Percentiles rank a stretch among this genome's conserved stretches.
phyloP scores from a whole-genome alignment of 345 rosid species.

The Salix purpurea region DNA sequence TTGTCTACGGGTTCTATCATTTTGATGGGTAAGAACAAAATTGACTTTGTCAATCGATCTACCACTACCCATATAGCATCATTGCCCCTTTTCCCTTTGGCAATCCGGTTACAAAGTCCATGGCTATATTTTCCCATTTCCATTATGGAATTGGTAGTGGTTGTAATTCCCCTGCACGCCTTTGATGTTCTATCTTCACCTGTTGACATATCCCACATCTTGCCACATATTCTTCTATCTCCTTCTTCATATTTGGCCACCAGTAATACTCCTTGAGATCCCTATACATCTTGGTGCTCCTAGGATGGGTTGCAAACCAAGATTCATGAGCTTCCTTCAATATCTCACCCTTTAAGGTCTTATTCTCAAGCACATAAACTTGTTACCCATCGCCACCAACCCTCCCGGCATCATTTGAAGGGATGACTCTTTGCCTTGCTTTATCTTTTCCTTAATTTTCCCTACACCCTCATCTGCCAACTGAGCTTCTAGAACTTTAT shows the following conservation, averaged over 20 bases:
- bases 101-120: neutral
- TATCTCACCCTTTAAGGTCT: neutral
- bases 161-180: neutral
- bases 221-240: neutral
- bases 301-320: neutral
- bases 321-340: neutral
- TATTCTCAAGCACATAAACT: neutral
- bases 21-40: neutral
- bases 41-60: neutral
- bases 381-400: no score
- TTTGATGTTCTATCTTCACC: neutral
- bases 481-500: no score
- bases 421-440: no score
- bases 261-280: neutral
- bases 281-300: neutral
- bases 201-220: neutral
- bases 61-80: neutral
- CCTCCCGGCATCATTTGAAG: no score
- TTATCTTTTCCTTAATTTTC: no score
- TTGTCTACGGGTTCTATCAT: neutral
- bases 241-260: neutral
- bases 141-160: neutral
- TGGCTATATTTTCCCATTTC: neutral
- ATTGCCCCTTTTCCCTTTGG: neutral
- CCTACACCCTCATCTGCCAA: no score